Conservation (phyloP, 1,284 basidiomycete genomes). For the Leucoagaricus sp. region DNA sequence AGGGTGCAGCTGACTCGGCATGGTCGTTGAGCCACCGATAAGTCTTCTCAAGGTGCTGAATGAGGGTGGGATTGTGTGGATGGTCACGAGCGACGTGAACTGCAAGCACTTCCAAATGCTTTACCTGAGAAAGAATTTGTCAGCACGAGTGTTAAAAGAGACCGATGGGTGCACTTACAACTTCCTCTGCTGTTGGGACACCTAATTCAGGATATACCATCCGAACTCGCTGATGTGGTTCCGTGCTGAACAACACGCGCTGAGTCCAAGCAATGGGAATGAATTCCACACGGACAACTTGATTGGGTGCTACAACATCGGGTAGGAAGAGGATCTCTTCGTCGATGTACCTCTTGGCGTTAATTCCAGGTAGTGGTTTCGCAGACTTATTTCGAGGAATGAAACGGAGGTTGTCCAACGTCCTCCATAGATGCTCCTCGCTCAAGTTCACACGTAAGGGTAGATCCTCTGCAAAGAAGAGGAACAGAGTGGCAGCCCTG, state of each 20-base stretch:
- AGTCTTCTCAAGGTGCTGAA: conserved; percentile 35
- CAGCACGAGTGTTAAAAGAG: too few species aligned
- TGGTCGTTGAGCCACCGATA: conserved; percentile 38
- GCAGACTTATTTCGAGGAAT: conserved; percentile 33
- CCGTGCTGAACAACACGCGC: conserved; percentile 30
- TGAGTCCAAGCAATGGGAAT: conserved; percentile 48
- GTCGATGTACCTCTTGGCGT: conserved; percentile 13
- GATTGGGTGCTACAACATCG: conserved; percentile 34
- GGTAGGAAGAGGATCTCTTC: conserved; percentile 29
- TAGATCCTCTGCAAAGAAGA: conserved; percentile 33
- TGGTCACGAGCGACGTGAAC: conserved; percentile 26
- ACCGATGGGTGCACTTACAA: too few species aligned
- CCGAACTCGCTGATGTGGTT: conserved; percentile 33
- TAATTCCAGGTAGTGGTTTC: conserved; percentile 12
- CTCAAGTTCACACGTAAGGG: conserved; percentile 25
- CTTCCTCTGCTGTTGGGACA: conserved; percentile 36
- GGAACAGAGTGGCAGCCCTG: conserved; percentile 34
- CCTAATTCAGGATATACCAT: conserved; percentile 38
- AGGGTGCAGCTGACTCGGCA: too few species aligned
- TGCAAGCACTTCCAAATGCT: conserved; percentile 36
- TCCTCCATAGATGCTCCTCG: conserved; percentile 28
- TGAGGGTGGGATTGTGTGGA: conserved; percentile 24
- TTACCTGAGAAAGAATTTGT: conserved; percentile 37
- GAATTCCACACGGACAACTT: conserved; percentile 36
- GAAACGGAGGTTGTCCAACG: conserved; percentile 36